Base-by-base conservation (phyloP, 495 filamentous ascomycete species). In the Pyronema omphalodes region DNA sequence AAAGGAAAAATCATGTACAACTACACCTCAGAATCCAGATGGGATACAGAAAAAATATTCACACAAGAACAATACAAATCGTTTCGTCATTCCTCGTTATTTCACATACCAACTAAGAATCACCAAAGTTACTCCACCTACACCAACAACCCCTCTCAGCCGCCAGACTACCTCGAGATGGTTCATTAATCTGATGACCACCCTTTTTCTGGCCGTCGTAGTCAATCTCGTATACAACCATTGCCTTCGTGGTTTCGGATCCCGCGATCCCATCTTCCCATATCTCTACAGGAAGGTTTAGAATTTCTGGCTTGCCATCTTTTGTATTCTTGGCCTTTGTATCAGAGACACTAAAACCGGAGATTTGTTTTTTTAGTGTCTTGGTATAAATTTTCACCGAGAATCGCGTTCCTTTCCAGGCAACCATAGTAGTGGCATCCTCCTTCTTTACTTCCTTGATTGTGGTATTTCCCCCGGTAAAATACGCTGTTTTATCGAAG, bases 361-460 rank as follows among this genome's bases (percentile, higher is more conserved):
- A 23, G 9, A 50, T 34, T 15, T n/a, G 11, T 11, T 50, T 50
- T 11, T 19, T 19, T 4, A 36, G 12, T 2, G 47, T 36, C 47
- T 36, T 67, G 7, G 89, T 98, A 87, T 87, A 98, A 52, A 95
- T 93, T 61, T 87, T 80, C 5, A 96, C 84, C 7, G 86, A 77
- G 67, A 93, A 86, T 8, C 89, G 78, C 3, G 87, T 93, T 58
- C 87, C 74, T 0, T 81, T 70, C 78, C 83, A 94, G 12, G 84
- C 91, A 55, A 89, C 84, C 15, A 83, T 69, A 12, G 76, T 75
- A 3, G 70, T 71, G n/a, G 86, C 83, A 37, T 80, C 71, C 0
- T 66, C 61, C 86, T 86, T 53, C 80, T 71, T 6, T 64, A 54
- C 60, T 93, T 86, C 11, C 69, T 70, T 0, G 74, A 63, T 19